Conservation (phyloP, 768 basidiomycete genomes). For the Boletus pseudo-olivaceus region DNA sequence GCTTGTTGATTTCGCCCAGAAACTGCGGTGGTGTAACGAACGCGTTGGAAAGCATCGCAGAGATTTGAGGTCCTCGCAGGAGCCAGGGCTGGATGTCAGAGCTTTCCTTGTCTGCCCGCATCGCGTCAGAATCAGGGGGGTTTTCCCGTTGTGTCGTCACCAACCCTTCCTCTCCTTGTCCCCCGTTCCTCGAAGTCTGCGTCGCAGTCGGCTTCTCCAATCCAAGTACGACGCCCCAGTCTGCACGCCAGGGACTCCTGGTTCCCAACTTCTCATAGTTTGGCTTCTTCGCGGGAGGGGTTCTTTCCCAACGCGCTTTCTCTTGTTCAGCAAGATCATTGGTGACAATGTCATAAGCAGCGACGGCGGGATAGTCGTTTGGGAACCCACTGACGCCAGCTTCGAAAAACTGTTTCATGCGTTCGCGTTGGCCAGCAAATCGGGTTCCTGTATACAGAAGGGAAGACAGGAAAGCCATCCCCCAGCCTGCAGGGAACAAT, state of each 20-base stretch:
- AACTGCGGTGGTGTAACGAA: constrained; percentile 45
- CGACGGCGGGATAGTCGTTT: constrained; percentile 66
- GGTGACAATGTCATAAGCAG: constrained; percentile 51
- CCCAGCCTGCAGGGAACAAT: constrained; percentile 84
- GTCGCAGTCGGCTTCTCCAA: constrained; percentile 25
- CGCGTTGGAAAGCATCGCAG: constrained; percentile 42
- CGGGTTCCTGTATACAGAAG: constrained; percentile 81
- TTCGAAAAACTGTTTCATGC: constrained; percentile 78
- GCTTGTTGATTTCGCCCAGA: constrained; percentile 51
- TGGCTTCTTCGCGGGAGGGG: constrained; percentile 83
- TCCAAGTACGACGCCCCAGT: constrained; percentile 75
- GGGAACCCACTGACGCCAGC: constrained; percentile 75
- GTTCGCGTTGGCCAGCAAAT: constrained; percentile 81
- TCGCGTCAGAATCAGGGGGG: constrained; percentile 5
- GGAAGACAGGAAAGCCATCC: constrained; percentile 84
- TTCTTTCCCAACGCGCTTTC: constrained; percentile 63
- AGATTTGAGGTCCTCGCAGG: constrained; percentile 53
- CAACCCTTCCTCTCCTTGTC: constrained; percentile 34
- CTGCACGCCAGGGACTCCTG: constrained; percentile 68
- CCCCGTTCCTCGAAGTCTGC: neutral
- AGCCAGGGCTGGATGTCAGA: constrained; percentile 55
- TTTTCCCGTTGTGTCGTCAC: constrained; percentile 59
- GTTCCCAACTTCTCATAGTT: constrained; percentile 66
- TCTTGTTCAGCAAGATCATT: constrained; percentile 50
- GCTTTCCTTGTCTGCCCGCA: constrained; percentile 4